Conservation (phyloP, 1,139 yeast genomes). For the Protomyces pachydermus region DNA sequence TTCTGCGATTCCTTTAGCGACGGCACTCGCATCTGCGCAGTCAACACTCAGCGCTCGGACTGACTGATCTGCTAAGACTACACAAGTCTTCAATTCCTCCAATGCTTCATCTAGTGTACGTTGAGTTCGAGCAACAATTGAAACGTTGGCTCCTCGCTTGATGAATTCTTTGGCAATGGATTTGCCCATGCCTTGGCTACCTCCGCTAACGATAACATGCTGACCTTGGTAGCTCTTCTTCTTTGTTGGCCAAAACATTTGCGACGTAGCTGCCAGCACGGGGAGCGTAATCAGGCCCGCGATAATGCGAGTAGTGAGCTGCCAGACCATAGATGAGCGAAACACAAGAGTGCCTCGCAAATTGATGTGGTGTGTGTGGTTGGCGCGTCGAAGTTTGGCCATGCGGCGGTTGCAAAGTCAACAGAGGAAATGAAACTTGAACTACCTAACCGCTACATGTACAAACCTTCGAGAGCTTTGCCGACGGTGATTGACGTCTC, state of each 20-base stretch:
- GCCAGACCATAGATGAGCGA: background rate
- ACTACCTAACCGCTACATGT: too few species aligned
- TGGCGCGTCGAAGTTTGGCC: too few species aligned
- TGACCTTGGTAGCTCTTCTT: slow-evolving; percentile 34
- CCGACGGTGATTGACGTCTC: too few species aligned
- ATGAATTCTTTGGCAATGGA: slow-evolving; percentile 64
- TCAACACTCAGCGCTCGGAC: slow-evolving; percentile 59
- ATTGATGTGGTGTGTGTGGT: too few species aligned
- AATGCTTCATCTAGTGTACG: slow-evolving; percentile 52
- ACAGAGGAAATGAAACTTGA: too few species aligned
- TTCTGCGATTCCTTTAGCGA: slow-evolving; percentile 45
- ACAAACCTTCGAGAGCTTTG: too few species aligned
- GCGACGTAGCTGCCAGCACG: background rate
- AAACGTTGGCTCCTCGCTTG: slow-evolving; percentile 55
- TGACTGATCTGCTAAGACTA: slow-evolving; percentile 38
- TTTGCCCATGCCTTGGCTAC: slow-evolving; percentile 90
- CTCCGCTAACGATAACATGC: slow-evolving; percentile 80
- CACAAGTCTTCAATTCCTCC: slow-evolving; percentile 36
- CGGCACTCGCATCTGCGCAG: slow-evolving; percentile 53
- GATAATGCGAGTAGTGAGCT: background rate
- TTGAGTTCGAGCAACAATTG: slow-evolving; percentile 71
- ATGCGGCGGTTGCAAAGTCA: too few species aligned
- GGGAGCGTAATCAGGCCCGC: background rate
- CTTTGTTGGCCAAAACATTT: slow-evolving; percentile 8
- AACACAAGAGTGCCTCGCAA: too few species aligned